Conservation (phyloP, 331 rosid species). For the Prunus yedoensis region DNA sequence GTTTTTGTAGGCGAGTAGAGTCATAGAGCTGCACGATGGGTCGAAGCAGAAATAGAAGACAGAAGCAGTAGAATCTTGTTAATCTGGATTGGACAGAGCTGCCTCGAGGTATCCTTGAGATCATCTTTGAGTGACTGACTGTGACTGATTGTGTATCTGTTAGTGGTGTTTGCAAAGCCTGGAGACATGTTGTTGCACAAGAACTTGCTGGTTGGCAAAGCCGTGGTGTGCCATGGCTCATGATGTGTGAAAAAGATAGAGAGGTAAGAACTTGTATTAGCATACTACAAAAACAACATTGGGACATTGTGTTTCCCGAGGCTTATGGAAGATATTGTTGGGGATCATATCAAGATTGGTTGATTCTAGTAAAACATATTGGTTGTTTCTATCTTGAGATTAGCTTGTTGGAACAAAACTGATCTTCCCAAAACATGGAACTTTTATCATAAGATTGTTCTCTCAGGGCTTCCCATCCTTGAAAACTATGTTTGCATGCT, state of each 20-base stretch:
- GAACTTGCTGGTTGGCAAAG: constrained; percentile 45
- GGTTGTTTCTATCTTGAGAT: no score
- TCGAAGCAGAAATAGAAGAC: constrained; percentile 26
- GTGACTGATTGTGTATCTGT: constrained; percentile 34
- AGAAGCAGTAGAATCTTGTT: constrained; percentile 15
- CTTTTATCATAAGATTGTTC: no score
- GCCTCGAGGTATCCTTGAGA: constrained; percentile 38
- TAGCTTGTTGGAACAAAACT: no score
- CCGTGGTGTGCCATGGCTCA: constrained; percentile 57
- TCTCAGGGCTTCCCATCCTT: no score
- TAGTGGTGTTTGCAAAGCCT: constrained; percentile 51
- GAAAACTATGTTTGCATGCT: no score
- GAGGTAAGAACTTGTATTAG: constrained; percentile 44
- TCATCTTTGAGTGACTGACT: constrained; percentile 37
- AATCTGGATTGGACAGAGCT: constrained; percentile 52
- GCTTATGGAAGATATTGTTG: no score
- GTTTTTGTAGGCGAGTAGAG: background rate
- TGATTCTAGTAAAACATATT: no score
- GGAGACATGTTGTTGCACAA: constrained; percentile 46
- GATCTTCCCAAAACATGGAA: no score
- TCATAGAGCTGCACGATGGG: constrained; percentile 27
- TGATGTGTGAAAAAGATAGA: constrained; percentile 42
- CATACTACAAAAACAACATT: constrained; percentile 47
- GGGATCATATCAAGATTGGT: no score
- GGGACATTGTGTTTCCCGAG: constrained; percentile 48